These are phyloP conservation scores for Boletus subparvulus DNA, from an alignment of 768 basidiomycete species.

Conservation along the genomic window DNA sequence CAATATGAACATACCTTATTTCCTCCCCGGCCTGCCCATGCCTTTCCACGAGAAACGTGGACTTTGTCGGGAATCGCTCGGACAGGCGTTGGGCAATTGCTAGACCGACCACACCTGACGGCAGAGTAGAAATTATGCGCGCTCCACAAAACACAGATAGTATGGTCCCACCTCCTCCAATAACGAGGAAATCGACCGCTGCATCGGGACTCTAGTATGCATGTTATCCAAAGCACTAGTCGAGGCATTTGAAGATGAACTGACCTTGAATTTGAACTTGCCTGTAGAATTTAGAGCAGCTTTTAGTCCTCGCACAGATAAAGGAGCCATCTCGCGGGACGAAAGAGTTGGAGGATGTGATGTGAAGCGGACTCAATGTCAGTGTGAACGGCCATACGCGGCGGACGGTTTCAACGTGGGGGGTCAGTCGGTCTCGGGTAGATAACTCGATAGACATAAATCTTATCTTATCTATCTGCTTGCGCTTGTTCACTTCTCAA, in stretches of 20 bases:
- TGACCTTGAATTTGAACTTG: constrained; percentile 61
- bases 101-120: constrained; percentile 78
- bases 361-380: background rate
- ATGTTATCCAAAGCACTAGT: background rate
- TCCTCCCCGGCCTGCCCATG: constrained; percentile 77
- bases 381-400: background rate
- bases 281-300: constrained; percentile 63
- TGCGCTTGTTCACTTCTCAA: background rate
- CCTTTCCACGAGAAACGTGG: constrained; percentile 81
- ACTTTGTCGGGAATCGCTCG: constrained; percentile 59
- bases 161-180: constrained; percentile 70
- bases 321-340: constrained; percentile 24
- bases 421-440: constrained; percentile 4
- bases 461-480: constrained; percentile 20
- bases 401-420: too few relatives aligned
- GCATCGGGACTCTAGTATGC: constrained; percentile 57
- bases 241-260: background rate
- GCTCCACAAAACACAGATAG: background rate
- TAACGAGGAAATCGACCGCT: constrained; percentile 77
- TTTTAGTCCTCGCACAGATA: constrained; percentile 49
- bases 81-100: constrained; percentile 79
- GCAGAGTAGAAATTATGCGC: background rate
- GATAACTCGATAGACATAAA: constrained; percentile 3
- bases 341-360: background rate
- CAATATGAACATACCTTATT: constrained; percentile 55